Evolutionary conservation across 192 early-diverging fungal species (phyloP), one percentile per base, ranked within the genome.

Genomic region (Linnemannia schmuckeri): DNA sequence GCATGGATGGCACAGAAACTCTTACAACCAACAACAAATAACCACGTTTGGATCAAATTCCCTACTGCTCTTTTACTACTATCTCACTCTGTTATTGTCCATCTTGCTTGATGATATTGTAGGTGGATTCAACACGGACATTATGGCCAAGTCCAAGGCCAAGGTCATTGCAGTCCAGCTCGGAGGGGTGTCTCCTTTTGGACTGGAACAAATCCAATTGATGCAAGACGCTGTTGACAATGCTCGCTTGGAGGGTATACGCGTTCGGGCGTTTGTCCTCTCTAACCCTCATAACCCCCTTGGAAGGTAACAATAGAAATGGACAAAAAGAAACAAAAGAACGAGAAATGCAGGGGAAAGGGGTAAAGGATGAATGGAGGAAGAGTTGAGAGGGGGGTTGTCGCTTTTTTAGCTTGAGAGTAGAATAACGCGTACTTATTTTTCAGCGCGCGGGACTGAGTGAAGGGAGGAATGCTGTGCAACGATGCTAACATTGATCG

Each of bases 221-320:
- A 81, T 92, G 57, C 93, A 96, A 75, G 69, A 79, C 18, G 90
- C 88, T 35, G 88, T 91, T 70, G 88, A 91, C 49, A 89, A 88
- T 55, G 89, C 89, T 6, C 78, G 61, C 0, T 74, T 79, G 10
- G 79, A 82, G 17, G 83, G 89, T 17, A 90, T 93, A 47, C 78
- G 74, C 27, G 88, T 92, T 15, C 79, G 83, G 4, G 95, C 88
- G 35, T 78, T 98, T 70, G 88, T 97, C 18, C 87, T 98, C 40
- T 91, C 90, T 75, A 95, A 94, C 70, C 97, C 97, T 18, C 90
- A 93, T 66, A 96, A 96, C 78, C 96, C 96, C 8, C 83, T 94
- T 38, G 94, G 94, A 79, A 82, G 83, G 91, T 91, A 84, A 79
- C n/a, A 33, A 63, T 8, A 63, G 37, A 82, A 82, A 44, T 37